Evolutionary conservation across 192 early-diverging fungal species (phyloP).

Genomic region (Mortierella claussenii): DNA sequence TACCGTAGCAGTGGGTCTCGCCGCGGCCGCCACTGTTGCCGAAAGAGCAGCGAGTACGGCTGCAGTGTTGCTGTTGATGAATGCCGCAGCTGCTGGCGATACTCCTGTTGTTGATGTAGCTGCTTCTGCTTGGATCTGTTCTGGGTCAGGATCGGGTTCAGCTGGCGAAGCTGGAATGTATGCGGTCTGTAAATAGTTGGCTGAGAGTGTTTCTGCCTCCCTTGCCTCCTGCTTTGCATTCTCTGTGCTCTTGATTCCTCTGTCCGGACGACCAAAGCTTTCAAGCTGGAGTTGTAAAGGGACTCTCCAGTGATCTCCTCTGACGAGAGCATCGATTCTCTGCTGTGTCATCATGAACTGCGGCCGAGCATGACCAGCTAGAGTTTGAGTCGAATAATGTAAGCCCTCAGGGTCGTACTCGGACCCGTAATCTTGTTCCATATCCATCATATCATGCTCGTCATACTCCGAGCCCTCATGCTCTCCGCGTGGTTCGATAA

Average conservation of each 20-base stretch:
- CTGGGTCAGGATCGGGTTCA: slow-evolving; percentile 26
- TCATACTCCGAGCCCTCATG: background rate
- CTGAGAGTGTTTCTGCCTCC: slow-evolving; percentile 32
- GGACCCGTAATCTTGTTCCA: background rate
- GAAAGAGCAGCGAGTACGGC: slow-evolving; percentile 9
- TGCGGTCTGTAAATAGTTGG: slow-evolving; percentile 10
- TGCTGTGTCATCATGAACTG: slow-evolving; percentile 6
- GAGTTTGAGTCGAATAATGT: background rate
- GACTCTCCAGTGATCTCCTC: slow-evolving; percentile 17
- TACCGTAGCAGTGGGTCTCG: background rate
- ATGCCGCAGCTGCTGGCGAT: background rate
- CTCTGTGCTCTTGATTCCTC: slow-evolving; percentile 23
- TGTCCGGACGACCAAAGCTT: background rate
- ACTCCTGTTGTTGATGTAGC: background rate
- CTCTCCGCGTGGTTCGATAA: slow-evolving; percentile 4
- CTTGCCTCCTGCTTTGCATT: slow-evolving; percentile 25
- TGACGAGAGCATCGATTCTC: background rate
- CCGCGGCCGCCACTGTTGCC: background rate
- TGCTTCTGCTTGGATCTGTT: background rate
- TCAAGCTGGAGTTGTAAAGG: slow-evolving; percentile 6
- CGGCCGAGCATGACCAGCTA: background rate
- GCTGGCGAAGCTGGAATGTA: slow-evolving; percentile 41
- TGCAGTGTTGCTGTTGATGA: background rate
- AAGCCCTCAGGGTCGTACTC: background rate
- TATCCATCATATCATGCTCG: background rate